phyloP scores from a whole-genome alignment of 1,284 basidiomycete genomes.

The Puccinia polysora region DNA sequence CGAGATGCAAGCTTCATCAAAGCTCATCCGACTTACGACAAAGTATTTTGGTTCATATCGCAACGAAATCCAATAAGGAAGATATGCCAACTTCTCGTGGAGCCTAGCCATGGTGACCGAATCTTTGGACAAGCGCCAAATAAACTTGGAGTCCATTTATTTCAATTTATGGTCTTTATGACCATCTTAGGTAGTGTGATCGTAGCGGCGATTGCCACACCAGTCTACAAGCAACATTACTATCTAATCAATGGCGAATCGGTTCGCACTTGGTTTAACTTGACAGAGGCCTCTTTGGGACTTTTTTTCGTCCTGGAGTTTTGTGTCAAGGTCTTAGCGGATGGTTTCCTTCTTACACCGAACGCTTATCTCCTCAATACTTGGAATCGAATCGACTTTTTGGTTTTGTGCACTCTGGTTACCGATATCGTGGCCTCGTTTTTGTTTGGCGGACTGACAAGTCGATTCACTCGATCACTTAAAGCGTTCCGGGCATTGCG shows the following conservation, averaged over 20 bases:
- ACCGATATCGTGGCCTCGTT: constrained; percentile 69
- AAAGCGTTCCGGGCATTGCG: constrained; percentile 85
- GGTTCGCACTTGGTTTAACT: constrained; percentile 39
- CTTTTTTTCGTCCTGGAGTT: constrained; percentile 77
- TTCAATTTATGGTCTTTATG: constrained; percentile 70
- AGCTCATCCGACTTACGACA: constrained; percentile 83
- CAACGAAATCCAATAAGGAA: constrained; percentile 72
- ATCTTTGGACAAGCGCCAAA: constrained; percentile 30
- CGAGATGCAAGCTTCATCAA: constrained; percentile 81
- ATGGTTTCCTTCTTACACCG: constrained; percentile 68
- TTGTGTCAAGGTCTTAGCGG: constrained; percentile 82
- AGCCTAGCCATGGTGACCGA: constrained; percentile 65
- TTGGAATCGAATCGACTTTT: constrained; percentile 87
- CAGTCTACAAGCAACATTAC: constrained; percentile 68
- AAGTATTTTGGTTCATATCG: constrained; percentile 81
- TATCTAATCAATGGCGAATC: constrained; percentile 30
- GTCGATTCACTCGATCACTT: constrained; percentile 74
- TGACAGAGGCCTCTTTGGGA: constrained; percentile 61
- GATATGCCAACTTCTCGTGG: constrained; percentile 77
- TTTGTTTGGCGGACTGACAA: constrained; percentile 62
- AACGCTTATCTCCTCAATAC: constrained; percentile 87
- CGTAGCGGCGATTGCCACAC: constrained; percentile 80
- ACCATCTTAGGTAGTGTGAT: constrained; percentile 77
- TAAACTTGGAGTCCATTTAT: constrained; percentile 63
- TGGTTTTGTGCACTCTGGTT: constrained; percentile 73